A percentile compares a stretch with the other conserved stretches of the same genome.
phyloP scores from a whole-genome alignment of 257 asterid species.

The Prunella vulgaris region DNA sequence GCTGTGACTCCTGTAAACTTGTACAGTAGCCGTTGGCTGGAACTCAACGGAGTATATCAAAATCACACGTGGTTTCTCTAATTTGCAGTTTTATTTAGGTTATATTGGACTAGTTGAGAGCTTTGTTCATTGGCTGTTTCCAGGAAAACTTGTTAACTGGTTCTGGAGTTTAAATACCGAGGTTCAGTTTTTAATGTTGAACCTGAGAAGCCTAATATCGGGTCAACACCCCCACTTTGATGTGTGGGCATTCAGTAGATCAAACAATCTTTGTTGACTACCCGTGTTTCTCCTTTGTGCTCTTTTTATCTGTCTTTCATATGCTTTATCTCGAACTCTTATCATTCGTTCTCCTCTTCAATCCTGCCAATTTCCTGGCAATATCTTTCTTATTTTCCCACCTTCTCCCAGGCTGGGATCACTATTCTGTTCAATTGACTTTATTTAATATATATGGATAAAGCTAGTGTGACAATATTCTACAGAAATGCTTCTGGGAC shows the following conservation, averaged over 20 bases:
- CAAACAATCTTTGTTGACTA: background rate
- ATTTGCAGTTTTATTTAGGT: background rate
- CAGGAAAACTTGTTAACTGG: background rate
- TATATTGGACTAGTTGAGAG: background rate
- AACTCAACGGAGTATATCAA: background rate
- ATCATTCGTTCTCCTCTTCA: background rate
- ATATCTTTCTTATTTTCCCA: background rate
- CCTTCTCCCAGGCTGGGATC: background rate
- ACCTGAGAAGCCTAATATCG: background rate
- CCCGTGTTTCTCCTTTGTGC: background rate
- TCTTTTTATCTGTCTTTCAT: background rate
- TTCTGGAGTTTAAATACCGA: background rate
- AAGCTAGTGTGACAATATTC: background rate
- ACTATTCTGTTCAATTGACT: background rate
- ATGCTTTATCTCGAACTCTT: background rate
- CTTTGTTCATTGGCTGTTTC: background rate
- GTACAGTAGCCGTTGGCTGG: background rate
- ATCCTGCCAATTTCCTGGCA: background rate
- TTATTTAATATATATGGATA: background rate
- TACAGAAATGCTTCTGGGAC: background rate
- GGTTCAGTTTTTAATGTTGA: background rate
- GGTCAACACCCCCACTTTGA: background rate
- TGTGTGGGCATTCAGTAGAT: background rate
- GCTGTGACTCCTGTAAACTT: background rate
- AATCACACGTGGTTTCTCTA: background rate